Conservation (phyloP, 169 alveolate species). For the Cryptosporidium xiaoi region DNA sequence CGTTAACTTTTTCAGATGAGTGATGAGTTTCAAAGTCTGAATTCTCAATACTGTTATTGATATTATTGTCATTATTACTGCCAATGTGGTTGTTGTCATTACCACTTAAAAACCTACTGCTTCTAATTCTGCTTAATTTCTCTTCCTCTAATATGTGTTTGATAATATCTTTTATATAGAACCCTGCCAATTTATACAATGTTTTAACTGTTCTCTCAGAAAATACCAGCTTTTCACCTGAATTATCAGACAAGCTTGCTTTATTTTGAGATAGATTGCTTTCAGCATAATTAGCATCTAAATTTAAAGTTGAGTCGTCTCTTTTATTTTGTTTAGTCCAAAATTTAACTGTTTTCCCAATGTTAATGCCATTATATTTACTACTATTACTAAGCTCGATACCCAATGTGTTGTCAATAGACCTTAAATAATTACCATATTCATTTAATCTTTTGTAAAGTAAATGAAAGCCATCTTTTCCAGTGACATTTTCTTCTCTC, state of each 20-base stretch:
- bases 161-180: constrained; percentile 31
- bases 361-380: not conserved
- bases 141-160: constrained; percentile 46
- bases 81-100: too few relatives aligned
- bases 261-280: too few relatives aligned
- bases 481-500: constrained; percentile 18
- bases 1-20: not conserved
- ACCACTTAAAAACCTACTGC: too few relatives aligned
- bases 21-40: too few relatives aligned
- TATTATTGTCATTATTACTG: not conserved
- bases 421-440: constrained; percentile 26
- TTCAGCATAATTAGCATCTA: too few relatives aligned
- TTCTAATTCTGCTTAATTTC: not conserved
- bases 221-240: not conserved
- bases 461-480: not conserved
- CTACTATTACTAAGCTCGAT: not conserved
- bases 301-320: too few relatives aligned
- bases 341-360: not conserved
- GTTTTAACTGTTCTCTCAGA: constrained; percentile 40
- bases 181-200: constrained; percentile 18
- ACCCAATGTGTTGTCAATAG: constrained; percentile 15
- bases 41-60: not conserved
- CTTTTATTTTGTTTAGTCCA: not conserved
- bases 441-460: constrained; percentile 13
- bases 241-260: too few relatives aligned